These are phyloP conservation scores for Beauveria asiatica DNA, from an alignment of 2,329 filamentous ascomycete species.

Conservation along the genomic window DNA sequence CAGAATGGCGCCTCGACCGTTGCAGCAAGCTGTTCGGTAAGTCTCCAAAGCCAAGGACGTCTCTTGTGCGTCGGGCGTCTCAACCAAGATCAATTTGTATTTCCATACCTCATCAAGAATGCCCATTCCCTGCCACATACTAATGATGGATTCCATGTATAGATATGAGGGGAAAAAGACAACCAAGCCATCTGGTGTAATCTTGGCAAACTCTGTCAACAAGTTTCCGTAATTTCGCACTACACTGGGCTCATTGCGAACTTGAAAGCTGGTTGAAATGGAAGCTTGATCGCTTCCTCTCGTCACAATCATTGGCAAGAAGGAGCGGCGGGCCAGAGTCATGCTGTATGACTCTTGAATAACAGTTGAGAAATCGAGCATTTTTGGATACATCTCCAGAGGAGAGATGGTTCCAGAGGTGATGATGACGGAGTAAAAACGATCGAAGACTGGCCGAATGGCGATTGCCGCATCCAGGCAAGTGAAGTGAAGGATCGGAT, in stretches of 20 bases:
- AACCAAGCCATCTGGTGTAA: constrained; percentile 95
- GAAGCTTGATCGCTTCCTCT: constrained; percentile 88
- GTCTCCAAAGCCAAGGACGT: constrained; percentile 93
- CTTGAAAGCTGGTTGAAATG: constrained; percentile 88
- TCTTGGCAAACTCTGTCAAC: constrained; percentile 87
- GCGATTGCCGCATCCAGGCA: constrained; percentile 96
- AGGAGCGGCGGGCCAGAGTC: constrained; percentile 90
- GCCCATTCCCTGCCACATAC: constrained; percentile 98
- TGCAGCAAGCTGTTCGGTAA: constrained; percentile 94
- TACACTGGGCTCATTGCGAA: constrained; percentile 92
- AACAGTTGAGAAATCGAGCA: constrained; percentile 87
- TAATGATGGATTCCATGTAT: constrained; percentile 99
- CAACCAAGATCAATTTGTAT: constrained; percentile 95
- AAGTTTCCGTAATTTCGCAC: constrained; percentile 93
- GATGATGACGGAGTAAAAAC: constrained; percentile 96
- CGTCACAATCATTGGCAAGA: constrained; percentile 95
- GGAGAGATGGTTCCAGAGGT: constrained; percentile 96
- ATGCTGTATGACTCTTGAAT: constrained; percentile 96
- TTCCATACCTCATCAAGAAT: constrained; percentile 98
- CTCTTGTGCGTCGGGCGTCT: constrained; percentile 95
- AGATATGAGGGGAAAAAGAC: constrained; percentile 98
- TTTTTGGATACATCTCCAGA: constrained; percentile 97
- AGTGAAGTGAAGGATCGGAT: constrained; percentile 93
- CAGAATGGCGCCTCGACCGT: constrained; percentile 85
- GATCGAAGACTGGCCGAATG: constrained; percentile 94